Evolutionary conservation across 306 rosid genomes (phyloP).

Genomic region (Cucurbita argyrosperma): DNA sequence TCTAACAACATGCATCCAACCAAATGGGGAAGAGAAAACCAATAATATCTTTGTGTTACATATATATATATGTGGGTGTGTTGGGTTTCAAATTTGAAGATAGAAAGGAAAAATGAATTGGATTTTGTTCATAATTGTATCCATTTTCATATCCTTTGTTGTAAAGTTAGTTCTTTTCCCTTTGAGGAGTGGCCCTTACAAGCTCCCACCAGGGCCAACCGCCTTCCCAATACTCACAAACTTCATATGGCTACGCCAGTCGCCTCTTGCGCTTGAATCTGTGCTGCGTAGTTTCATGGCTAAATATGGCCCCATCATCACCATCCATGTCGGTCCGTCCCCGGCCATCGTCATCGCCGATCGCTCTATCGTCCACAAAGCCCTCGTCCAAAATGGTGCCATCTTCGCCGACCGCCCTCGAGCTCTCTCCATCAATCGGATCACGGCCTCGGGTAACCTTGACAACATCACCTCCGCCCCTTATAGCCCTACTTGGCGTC

Average conservation of each 20-base stretch:
- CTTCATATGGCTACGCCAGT: background rate
- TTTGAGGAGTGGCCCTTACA: background rate
- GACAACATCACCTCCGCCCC: slow-evolving; percentile 11
- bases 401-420: slow-evolving; percentile 29
- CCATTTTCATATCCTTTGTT: background rate
- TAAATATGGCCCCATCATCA: slow-evolving; percentile 30
- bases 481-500: slow-evolving; percentile 30
- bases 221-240: background rate
- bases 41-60: too few relatives aligned
- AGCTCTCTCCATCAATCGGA: background rate
- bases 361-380: slow-evolving; percentile 28
- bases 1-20: background rate
- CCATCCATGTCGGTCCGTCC: slow-evolving; percentile 24
- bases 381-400: slow-evolving; percentile 27
- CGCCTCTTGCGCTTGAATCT: background rate
- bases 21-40: background rate
- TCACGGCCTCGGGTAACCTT: slow-evolving; percentile 20
- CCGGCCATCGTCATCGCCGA: slow-evolving; percentile 36
- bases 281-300: background rate
- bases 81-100: background rate
- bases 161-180: background rate
- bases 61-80: background rate
- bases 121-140: background rate
- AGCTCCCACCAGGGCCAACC: background rate
- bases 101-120: background rate